Conservation (phyloP, 2,329 filamentous ascomycete genomes). For the Fusarium buharicum region DNA sequence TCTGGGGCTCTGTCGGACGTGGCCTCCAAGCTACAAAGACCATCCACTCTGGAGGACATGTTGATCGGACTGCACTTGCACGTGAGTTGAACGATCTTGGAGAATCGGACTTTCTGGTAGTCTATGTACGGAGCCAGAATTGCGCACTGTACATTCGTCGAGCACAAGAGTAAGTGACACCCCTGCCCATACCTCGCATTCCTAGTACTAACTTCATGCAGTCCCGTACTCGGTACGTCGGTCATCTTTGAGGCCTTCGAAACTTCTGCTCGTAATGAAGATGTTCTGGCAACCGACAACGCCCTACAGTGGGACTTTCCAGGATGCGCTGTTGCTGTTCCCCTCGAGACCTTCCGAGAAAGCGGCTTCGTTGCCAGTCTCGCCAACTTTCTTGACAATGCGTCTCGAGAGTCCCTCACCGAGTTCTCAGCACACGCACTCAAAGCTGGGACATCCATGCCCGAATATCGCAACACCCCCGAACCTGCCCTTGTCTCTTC, state of each 20-base stretch:
- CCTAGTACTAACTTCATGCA: conserved; percentile 14
- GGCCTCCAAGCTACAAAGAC: conserved; percentile 36
- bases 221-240: conserved; percentile 39
- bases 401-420: conserved; percentile 63
- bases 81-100: conserved; percentile 30
- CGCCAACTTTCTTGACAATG: conserved; percentile 65
- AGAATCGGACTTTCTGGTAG: conserved; percentile 31
- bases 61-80: conserved; percentile 32
- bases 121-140: conserved; percentile 46
- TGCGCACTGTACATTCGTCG: conserved; percentile 48
- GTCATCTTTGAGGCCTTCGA: conserved; percentile 68
- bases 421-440: conserved; percentile 61
- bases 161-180: conserved; percentile 41
- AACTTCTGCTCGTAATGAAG: conserved; percentile 62
- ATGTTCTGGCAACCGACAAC: conserved; percentile 61
- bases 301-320: conserved; percentile 71
- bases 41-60: conserved; percentile 27
- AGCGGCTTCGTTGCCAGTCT: conserved; percentile 50
- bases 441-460: conserved; percentile 62
- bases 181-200: not conserved
- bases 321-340: conserved; percentile 60
- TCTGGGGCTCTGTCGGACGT: conserved; percentile 33
- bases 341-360: conserved; percentile 46
- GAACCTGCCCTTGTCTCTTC: conserved; percentile 68
- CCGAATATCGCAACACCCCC: conserved; percentile 68